phyloP scores from a whole-genome alignment of 805 yeast genomes.

The Barnettozyma siamensis region DNA sequence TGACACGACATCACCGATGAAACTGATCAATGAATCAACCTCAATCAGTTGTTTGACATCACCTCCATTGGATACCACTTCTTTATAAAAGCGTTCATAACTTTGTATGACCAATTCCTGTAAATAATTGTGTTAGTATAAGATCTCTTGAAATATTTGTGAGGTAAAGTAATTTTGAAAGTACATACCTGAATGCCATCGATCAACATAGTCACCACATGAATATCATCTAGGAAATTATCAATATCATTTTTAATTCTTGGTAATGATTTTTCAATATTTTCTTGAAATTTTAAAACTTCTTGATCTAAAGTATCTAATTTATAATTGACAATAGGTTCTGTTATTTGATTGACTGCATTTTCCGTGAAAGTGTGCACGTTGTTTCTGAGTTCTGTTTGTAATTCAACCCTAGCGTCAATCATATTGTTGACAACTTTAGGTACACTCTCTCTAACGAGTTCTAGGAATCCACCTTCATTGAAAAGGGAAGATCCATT shows the following conservation, averaged over 20 bases:
- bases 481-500: conserved; percentile 23
- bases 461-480: conserved; percentile 30
- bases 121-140: conserved; percentile 3
- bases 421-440: conserved; percentile 74
- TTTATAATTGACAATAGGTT: conserved; percentile 32
- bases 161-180: neutral
- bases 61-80: conserved; percentile 21
- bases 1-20: conserved; percentile 34
- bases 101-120: conserved; percentile 47
- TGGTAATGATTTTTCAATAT: conserved; percentile 50
- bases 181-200: conserved; percentile 52
- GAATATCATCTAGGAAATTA: conserved; percentile 50
- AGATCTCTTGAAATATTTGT: neutral
- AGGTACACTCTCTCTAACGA: conserved; percentile 69
- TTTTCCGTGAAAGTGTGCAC: conserved; percentile 65
- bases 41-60: conserved; percentile 50
- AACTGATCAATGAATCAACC: conserved; percentile 52
- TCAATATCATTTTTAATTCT: conserved; percentile 46
- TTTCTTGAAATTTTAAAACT: conserved; percentile 39
- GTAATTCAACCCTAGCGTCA: conserved; percentile 72
- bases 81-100: conserved; percentile 49
- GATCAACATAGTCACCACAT: conserved; percentile 44
- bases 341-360: conserved; percentile 43
- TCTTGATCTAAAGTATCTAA: conserved; percentile 25
- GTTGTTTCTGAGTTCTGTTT: conserved; percentile 61